A percentile compares a stretch with the other conserved stretches of the same genome.
These are phyloP conservation scores for Pythium coloratum DNA, from an alignment of 352 stramenopile genomes.

Conservation along the genomic window DNA sequence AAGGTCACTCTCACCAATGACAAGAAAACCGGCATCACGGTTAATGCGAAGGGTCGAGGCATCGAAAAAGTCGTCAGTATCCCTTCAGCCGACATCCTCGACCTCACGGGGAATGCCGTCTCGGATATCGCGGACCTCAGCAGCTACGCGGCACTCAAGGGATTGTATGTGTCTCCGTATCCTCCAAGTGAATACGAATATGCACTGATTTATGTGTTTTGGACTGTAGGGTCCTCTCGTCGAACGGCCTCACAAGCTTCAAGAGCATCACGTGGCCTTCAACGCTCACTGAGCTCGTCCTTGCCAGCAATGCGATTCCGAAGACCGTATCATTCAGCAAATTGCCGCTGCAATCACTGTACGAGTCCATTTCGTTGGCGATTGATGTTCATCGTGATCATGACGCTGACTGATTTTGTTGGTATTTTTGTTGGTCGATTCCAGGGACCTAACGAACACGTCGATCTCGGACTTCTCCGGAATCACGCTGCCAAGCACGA, in stretches of 20 bases:
- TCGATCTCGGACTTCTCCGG: conserved; percentile 19
- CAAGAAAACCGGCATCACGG: conserved; percentile 28
- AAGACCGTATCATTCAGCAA: conserved; percentile 6
- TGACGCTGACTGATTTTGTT: not conserved
- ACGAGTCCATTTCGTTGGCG: not conserved
- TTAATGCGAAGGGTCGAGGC: conserved; percentile 38
- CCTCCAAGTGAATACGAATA: not conserved
- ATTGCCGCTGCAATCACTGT: conserved; percentile 17
- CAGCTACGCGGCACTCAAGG: conserved; percentile 11
- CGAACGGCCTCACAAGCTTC: conserved; percentile 16
- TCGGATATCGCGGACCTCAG: conserved; percentile 15
- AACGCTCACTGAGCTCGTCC: conserved; percentile 17
- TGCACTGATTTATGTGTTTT: conserved; percentile 3
- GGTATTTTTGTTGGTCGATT: not conserved
- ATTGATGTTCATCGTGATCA: not conserved
- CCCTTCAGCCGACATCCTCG: conserved; percentile 36
- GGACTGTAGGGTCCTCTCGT: conserved; percentile 11
- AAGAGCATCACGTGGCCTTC: conserved; percentile 12
- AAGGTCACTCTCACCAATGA: conserved; percentile 30
- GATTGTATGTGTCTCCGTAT: conserved; percentile 1
- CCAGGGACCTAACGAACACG: conserved; percentile 21
- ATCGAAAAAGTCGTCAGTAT: conserved; percentile 54
- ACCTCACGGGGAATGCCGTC: conserved; percentile 19
- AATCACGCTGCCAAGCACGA: conserved; percentile 21
- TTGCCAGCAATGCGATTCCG: conserved; percentile 18